Base-by-base conservation (phyloP, 2,329 filamentous ascomycete species). In the Fulvia fulva region DNA sequence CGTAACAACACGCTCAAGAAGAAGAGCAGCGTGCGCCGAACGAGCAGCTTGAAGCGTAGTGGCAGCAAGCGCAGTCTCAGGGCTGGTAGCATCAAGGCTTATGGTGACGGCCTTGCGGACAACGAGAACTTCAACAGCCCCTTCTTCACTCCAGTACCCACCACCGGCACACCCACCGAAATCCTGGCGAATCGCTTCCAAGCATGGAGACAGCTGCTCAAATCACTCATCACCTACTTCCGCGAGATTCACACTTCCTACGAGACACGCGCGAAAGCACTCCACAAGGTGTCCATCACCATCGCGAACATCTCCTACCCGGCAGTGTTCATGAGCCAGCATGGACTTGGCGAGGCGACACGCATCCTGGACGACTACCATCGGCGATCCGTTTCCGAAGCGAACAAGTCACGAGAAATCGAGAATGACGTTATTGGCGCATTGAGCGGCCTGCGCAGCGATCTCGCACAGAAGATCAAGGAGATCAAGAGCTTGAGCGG, bases 401-500 rank as follows among this genome's bases (percentile, higher is more conserved):
- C 91, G 14, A 91, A 88, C 75, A 97, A 96, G 76, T 91, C 93
- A 2, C 87, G 83, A 57, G 91, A 96, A 62, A 92, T 97, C 57
- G 91, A 97, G 72, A 87, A 87, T 61, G 93, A 97, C 70, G 91
- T 99, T 49, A 91, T 97, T 63, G 80, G 90, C 52, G 91, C 93
- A 53, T 80, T 99, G 56, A 91, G 87, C 1, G 91, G 91, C 1
- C 78, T 99, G 55, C 81, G 94, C 58, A 92, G 87, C 69, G 94
- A 99, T 73, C 80, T 99, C 19, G 88, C 89, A 61, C 91, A 95
- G 73, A 99, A 99, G 78, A 96, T 96, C 74, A 99, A 97, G 75
- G 94, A 99, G 76, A 99, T 99, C 78, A 96, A 96, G 77, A 88
- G 86, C 65, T 79, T 99, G 16, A 89, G 91, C 5, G 89, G 91